These are phyloP conservation scores for Scenedesmus sp. DNA, from an alignment of 163 green algal species.

Conservation along the genomic window DNA sequence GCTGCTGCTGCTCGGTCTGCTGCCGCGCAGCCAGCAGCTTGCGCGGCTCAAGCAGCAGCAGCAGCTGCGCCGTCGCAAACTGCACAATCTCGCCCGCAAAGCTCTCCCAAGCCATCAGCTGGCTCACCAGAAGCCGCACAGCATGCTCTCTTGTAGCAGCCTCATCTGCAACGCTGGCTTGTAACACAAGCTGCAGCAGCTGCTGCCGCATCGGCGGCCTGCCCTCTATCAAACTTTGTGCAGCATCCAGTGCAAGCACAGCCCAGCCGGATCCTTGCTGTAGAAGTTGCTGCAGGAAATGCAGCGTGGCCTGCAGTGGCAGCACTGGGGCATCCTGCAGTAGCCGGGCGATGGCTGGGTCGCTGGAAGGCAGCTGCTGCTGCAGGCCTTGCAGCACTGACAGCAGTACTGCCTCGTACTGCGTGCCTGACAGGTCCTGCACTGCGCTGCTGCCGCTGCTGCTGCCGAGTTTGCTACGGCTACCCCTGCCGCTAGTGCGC, in stretches of 20 bases:
- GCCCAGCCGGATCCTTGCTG: constrained; percentile 57
- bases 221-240: constrained; percentile 61
- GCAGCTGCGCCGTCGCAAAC: constrained; percentile 62
- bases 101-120: constrained; percentile 61
- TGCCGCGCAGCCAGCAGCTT: constrained; percentile 16
- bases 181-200: constrained; percentile 66
- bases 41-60: constrained; percentile 7
- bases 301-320: neutral
- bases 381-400: constrained; percentile 62
- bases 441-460: neutral
- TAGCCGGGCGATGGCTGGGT: constrained; percentile 54
- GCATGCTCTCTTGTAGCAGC: constrained; percentile 64
- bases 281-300: constrained; percentile 31
- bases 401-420: constrained; percentile 69
- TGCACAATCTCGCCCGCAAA: constrained; percentile 61
- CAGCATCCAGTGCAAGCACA: constrained; percentile 62
- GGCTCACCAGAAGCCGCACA: constrained; percentile 71
- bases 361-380: constrained; percentile 53
- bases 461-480: neutral
- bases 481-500: neutral
- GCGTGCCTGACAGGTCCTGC: constrained; percentile 48
- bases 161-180: constrained; percentile 43
- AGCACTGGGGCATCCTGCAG: constrained; percentile 51
- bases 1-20: constrained; percentile 7
- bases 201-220: constrained; percentile 62